A percentile compares a stretch with the other conserved stretches of the same genome.
Conservation (phyloP, 306 rosid genomes). For the Cyamopsis tetragonoloba region DNA sequence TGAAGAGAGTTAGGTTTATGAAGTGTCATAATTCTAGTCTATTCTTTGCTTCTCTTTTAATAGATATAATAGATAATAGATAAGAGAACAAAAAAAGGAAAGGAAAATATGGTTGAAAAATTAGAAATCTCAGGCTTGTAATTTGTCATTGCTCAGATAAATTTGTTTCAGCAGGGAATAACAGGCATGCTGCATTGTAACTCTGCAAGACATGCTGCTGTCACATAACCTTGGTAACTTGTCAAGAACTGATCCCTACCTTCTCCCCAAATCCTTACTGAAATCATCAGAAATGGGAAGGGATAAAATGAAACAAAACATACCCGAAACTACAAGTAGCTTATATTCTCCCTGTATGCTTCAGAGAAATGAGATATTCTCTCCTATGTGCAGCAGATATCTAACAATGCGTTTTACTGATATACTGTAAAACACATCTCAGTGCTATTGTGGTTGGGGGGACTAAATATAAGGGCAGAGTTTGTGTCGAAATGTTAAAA, state of each 20-base stretch:
- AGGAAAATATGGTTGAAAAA: background rate
- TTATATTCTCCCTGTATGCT: background rate
- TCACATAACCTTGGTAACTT: background rate
- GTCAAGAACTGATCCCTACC: background rate
- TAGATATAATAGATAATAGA: too few species aligned
- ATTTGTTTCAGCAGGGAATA: background rate
- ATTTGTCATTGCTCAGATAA: background rate
- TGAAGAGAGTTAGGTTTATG: too few species aligned
- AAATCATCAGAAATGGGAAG: background rate
- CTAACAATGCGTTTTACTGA: background rate
- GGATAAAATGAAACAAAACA: background rate
- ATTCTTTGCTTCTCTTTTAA: too few species aligned
- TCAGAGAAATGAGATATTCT: background rate
- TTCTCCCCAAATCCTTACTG: background rate
- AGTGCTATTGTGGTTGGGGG: constrained; percentile 3
- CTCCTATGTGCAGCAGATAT: background rate
- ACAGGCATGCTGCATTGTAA: background rate
- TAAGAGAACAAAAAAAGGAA: background rate
- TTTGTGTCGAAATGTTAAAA: constrained; percentile 35
- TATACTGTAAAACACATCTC: background rate
- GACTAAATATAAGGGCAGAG: background rate
- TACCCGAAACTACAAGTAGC: background rate
- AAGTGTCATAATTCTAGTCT: too few species aligned
- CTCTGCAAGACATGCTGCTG: background rate
- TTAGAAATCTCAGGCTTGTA: background rate